Evolutionary conservation across 1,139 yeast species (phyloP), one percentile per base, ranked within the genome.

Genomic region (Pichia sp.): DNA sequence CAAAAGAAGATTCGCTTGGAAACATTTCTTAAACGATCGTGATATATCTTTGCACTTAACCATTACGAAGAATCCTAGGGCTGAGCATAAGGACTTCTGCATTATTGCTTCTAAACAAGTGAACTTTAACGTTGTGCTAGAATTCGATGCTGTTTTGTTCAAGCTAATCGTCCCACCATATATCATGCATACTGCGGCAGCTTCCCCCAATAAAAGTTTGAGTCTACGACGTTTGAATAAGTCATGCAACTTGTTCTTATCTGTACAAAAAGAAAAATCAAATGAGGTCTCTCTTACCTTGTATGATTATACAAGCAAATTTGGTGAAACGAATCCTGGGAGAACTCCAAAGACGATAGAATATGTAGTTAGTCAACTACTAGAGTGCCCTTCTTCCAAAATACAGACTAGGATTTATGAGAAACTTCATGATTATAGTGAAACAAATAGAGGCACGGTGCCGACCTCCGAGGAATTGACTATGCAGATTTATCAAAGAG

Each of bases 1-100:
- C 27, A 57, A 57, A 27, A 63, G 81, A 40, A 42, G 74, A 8
- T 49, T 84, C 3, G 71, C 87, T 0, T 80, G 88, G 86, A 79
- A 77, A 41, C 94, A 85, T 55, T 70, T 62, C 42, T 57, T 80
- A 30, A 66, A 68, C 30, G 66, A 70, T 10, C 41, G 53, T 0
- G 94, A 85, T 47, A 71, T 74, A 1, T 69, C 87, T 40, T 43
- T 82, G 30, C 43, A 60, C 2, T 8, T 17, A 5, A 24, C 15
- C 6, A 58, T 68, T 1, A 33, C 46, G 1, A 11, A 30, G 16
- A 12, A 15, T 1, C 32, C 34, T 27, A 3, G 16, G 16, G 24
- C 14, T 21, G 11, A 27, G 5, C 34, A 41, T 16, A 47, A 12
- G 27, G 34, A 40, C 8, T 9, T 36, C 1, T 58, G 30, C 52